A percentile compares a stretch with the other conserved stretches of the same genome.
Evolutionary conservation across 345 rosid species (phyloP).

Genomic region (thale cress (Arabidopsis thaliana)): TAIR10.1 NC_003074.8:6172001-6172500

Average conservation of each 20-base stretch:
- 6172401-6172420: neutral
- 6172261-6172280: neutral
- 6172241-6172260: neutral
- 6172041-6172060: constrained; percentile 21
- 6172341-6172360: neutral
- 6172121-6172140: neutral
- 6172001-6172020: neutral
- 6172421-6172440: neutral
- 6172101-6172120: neutral
- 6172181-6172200: neutral
- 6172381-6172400: too few species aligned
- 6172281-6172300: too few species aligned
- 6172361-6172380: too few species aligned
- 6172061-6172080: neutral
- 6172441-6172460: neutral
- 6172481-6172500: neutral
- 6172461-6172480: too few species aligned
- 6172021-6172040: neutral
- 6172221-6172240: neutral
- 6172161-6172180: neutral
- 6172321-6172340: neutral
- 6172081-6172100: too few species aligned
- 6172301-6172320: neutral
- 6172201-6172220: neutral
- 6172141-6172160: neutral